Evolutionary conservation across 2,329 filamentous ascomycete species (phyloP).

Genomic region (Stylonectria norvegica): DNA sequence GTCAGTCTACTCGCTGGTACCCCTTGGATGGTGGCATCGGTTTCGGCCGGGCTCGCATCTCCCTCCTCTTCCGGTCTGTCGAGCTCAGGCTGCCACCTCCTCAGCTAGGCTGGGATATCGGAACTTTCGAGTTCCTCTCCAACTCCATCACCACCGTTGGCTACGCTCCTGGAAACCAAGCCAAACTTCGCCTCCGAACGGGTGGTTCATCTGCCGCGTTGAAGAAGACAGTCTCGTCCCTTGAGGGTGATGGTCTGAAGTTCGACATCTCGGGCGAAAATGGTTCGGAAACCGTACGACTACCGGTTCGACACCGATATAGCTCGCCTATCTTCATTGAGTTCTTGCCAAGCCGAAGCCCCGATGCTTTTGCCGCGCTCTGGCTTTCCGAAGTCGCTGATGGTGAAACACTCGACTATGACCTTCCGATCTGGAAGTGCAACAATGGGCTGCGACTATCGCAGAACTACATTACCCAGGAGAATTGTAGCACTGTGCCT

Average conservation of each 20-base stretch:
- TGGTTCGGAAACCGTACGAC: constrained; percentile 51
- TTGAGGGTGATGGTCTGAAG: constrained; percentile 51
- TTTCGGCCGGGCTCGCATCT: constrained; percentile 85
- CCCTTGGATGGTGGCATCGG: constrained; percentile 93
- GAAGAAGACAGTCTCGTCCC: constrained; percentile 58
- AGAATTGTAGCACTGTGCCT: constrained; percentile 66
- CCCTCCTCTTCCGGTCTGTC: constrained; percentile 83
- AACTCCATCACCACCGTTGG: constrained; percentile 63
- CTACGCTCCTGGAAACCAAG: constrained; percentile 61
- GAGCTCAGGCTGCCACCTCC: constrained; percentile 80
- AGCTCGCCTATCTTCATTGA: constrained; percentile 87
- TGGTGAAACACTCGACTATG: constrained; percentile 70
- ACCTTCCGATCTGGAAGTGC: constrained; percentile 89
- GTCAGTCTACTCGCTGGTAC: constrained; percentile 87
- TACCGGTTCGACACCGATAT: constrained; percentile 89
- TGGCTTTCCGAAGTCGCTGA: constrained; percentile 87
- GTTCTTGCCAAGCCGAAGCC: constrained; percentile 66
- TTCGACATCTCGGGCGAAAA: constrained; percentile 48
- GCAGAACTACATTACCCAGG: constrained; percentile 87
- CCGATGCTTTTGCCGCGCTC: constrained; percentile 72
- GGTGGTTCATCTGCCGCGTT: constrained; percentile 77
- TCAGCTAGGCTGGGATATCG: constrained; percentile 91
- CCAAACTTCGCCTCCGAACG: constrained; percentile 77
- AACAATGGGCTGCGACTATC: constrained; percentile 70
- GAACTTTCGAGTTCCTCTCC: constrained; percentile 84